Evolutionary conservation across 1,284 basidiomycete genomes (phyloP).

Genomic region (Laetiporus sulphureus): DNA sequence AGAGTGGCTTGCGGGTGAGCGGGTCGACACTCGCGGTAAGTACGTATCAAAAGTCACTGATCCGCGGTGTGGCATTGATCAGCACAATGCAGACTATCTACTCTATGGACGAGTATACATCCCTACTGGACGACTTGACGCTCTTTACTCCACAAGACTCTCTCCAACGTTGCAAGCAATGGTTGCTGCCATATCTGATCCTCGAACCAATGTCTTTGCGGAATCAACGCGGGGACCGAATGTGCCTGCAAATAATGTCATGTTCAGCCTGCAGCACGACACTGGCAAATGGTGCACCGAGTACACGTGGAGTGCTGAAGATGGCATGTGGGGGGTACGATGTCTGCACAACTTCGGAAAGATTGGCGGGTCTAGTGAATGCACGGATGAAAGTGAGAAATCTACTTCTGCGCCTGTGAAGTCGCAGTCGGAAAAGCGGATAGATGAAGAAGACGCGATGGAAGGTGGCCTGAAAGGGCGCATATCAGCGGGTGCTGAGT

Average conservation of each 20-base stretch:
- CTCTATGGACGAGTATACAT: conserved; percentile 91
- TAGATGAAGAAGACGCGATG: conserved; percentile 87
- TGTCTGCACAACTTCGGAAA: conserved; percentile 92
- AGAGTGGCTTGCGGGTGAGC: conserved; percentile 72
- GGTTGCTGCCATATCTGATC: conserved; percentile 73
- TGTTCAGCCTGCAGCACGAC: conserved; percentile 89
- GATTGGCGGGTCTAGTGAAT: conserved; percentile 29
- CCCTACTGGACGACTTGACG: conserved; percentile 84
- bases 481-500: conserved; percentile 87
- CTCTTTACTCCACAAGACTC: conserved; percentile 80
- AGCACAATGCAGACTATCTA: conserved; percentile 62
- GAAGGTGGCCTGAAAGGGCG: conserved; percentile 87
- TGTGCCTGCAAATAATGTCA: conserved; percentile 60
- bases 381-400: conserved; percentile 29
- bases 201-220: conserved; percentile 42
- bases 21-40: conserved; percentile 74
- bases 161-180: conserved; percentile 65
- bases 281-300: conserved; percentile 91
- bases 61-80: conserved; percentile 7
- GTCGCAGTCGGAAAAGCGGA: conserved; percentile 42
- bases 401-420: conserved; percentile 6
- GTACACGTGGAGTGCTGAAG: conserved; percentile 92
- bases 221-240: conserved; percentile 30
- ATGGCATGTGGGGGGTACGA: conserved; percentile 87
- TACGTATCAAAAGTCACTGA: conserved; percentile 10